Percentiles rank a stretch among this genome's conserved stretches.
Evolutionary conservation across 1,284 basidiomycete species (phyloP).

Genomic region (Sporisorium graminicola): DNA sequence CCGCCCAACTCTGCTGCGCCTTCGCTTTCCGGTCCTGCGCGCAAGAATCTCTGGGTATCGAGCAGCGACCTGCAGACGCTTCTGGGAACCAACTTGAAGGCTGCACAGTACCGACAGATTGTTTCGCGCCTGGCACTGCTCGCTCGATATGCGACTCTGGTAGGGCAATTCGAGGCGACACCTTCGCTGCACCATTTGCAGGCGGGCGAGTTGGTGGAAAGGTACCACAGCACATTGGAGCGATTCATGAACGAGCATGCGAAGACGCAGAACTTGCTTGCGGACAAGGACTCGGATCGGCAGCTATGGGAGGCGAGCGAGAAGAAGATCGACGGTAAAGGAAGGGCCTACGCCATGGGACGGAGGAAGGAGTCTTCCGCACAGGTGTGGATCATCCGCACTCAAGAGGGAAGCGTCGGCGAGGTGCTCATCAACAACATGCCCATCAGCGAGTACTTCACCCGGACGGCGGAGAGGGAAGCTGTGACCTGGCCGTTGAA

Average conservation of each 20-base stretch:
- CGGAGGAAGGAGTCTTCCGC: slow-evolving; percentile 63
- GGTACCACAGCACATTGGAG: slow-evolving; percentile 49
- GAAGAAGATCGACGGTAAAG: slow-evolving; percentile 42
- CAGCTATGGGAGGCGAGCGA: slow-evolving; percentile 17
- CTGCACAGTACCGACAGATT: slow-evolving; percentile 80
- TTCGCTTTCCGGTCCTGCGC: slow-evolving; percentile 11
- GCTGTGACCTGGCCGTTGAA: slow-evolving; percentile 84
- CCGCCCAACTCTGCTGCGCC: slow-evolving; percentile 80
- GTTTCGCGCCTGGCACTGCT: slow-evolving; percentile 79
- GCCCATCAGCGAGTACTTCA: slow-evolving; percentile 83
- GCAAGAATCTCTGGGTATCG: slow-evolving; percentile 75
- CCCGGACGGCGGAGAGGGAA: slow-evolving; percentile 82
- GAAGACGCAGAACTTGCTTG: slow-evolving; percentile 27
- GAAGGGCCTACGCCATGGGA: slow-evolving; percentile 58
- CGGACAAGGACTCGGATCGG: slow-evolving; percentile 26
- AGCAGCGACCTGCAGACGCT: slow-evolving; percentile 75
- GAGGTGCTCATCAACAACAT: slow-evolving; percentile 86
- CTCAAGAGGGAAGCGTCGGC: slow-evolving; percentile 71
- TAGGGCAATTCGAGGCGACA: slow-evolving; percentile 12
- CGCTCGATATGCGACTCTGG: slow-evolving; percentile 77
- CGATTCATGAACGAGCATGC: slow-evolving; percentile 54
- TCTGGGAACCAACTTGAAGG: slow-evolving; percentile 78
- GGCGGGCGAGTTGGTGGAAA: slow-evolving; percentile 29
- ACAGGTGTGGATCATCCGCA: slow-evolving; percentile 91
- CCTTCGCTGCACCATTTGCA: background rate